These are phyloP conservation scores for Coccinonectria pachysandricola DNA, from an alignment of 2,329 filamentous ascomycete species.

Conservation along the genomic window DNA sequence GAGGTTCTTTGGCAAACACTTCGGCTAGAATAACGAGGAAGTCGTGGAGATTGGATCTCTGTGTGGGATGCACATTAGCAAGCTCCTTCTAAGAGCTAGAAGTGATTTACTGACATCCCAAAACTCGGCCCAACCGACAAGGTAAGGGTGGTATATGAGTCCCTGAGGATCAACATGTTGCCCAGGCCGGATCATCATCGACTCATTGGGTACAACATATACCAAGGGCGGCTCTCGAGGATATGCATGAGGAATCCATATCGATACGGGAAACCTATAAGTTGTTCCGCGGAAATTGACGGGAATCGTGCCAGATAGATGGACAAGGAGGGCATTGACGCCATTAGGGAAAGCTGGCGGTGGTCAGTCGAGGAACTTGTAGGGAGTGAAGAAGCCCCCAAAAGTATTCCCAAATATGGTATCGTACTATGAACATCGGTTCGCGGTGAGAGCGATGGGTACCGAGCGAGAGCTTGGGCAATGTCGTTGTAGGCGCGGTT, in stretches of 20 bases:
- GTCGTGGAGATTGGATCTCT: conserved; percentile 77
- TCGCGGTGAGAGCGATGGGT: conserved; percentile 69
- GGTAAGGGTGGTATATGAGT: conserved; percentile 88
- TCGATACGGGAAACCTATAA: conserved; percentile 81
- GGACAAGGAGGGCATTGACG: conserved; percentile 72
- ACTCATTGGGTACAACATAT: conserved; percentile 80
- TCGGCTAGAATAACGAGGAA: conserved; percentile 75
- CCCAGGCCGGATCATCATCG: conserved; percentile 81
- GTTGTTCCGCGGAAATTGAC: conserved; percentile 79
- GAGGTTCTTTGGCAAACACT: conserved; percentile 89
- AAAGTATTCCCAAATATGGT: no score
- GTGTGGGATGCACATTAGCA: no score
- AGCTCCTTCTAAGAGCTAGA: no score
- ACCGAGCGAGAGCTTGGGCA: conserved; percentile 68
- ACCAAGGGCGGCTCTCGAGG: conserved; percentile 75
- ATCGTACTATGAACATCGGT: conserved; percentile 86
- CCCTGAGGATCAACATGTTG: conserved; percentile 94
- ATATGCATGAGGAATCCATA: conserved; percentile 92
- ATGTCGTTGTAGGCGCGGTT: conserved; percentile 90
- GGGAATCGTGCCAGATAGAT: conserved; percentile 80
- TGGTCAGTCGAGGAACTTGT: conserved; percentile 9
- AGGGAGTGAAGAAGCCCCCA: no score
- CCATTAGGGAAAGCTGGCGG: conserved; percentile 76
- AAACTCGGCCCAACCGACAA: conserved; percentile 79
- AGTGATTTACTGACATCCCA: no score